These are phyloP conservation scores for Thermochaetoides thermophila DNA, from an alignment of 495 filamentous ascomycete genomes.

Conservation along the genomic window DNA sequence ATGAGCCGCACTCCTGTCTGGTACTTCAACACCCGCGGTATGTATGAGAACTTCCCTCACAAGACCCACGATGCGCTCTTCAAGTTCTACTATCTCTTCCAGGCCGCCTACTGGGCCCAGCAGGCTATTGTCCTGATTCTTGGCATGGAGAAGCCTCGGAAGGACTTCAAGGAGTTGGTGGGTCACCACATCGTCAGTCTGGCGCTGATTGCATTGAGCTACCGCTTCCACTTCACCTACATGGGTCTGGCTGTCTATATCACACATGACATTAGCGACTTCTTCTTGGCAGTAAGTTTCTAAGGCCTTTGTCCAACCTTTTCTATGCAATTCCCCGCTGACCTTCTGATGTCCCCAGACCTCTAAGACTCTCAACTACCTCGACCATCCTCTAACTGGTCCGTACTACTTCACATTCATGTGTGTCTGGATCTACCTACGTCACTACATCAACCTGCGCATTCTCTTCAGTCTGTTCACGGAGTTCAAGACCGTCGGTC, in stretches of 20 bases:
- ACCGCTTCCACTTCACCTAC: constrained; percentile 96
- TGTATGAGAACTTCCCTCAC: constrained; percentile 90
- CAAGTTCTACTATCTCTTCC: constrained; percentile 94
- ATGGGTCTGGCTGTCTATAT: constrained; percentile 96
- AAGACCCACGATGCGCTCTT: constrained; percentile 68
- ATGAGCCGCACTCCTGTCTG: constrained; percentile 87
- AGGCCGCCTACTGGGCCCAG: constrained; percentile 93
- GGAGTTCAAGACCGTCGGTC: constrained; percentile 77
- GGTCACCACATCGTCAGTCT: constrained; percentile 88
- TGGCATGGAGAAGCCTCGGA: constrained; percentile 85
- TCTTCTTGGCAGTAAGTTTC: constrained; percentile 83
- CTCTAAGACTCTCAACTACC: constrained; percentile 87
- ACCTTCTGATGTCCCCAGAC: constrained; percentile 36
- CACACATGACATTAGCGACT: constrained; percentile 90
- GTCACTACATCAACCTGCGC: constrained; percentile 79
- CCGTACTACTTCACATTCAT: constrained; percentile 84
- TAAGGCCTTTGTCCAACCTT: not conserved
- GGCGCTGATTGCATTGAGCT: constrained; percentile 75
- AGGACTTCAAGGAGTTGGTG: constrained; percentile 93
- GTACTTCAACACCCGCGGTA: constrained; percentile 86
- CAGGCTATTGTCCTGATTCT: constrained; percentile 82
- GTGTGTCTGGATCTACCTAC: constrained; percentile 75
- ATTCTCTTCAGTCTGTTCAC: constrained; percentile 78
- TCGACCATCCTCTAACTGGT: constrained; percentile 58
- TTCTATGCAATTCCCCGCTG: not conserved